Evolutionary conservation across 257 asterid species (phyloP), one percentile per base, ranked within the genome.

Genomic region (Verbena officinalis): DNA sequence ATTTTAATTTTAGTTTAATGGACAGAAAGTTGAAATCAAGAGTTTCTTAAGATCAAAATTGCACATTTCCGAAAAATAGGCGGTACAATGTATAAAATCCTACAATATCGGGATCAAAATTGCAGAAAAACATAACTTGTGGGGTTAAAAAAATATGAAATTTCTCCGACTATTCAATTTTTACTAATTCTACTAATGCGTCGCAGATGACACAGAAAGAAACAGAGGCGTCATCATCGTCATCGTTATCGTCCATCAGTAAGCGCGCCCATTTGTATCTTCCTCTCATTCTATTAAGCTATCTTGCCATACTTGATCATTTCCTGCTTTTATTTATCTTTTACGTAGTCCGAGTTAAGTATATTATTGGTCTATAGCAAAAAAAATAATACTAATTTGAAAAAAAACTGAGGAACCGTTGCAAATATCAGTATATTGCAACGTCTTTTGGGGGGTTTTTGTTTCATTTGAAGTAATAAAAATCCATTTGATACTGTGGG

Each of bases 221-320:
- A 55, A 40, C 56, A 55, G 49, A 48, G 60, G 48, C 46, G 36
- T 46, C 76, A 64, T 71, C 24, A 24, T 55, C 71, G 30, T 71
- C 33, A 31, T 52, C 75, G 44, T 70, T 61, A 23, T 62, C 64
- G 42, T 17, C 61, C 55, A 70, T 62, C 70, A 71, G 76, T 63
- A 55, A 71, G 71, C 59, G 9, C n/a, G 36, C 61, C 38, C 46
- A 52, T 24, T 30, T 46, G 40, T 31, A 48, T 40, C 56, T 62
- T 49, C 62, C 59, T 64, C 72, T 57, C 54, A 23, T 55, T 55
- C 19, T 2, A 34, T 46, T 30, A 27, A 23, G 44, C 40, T 62
- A 22, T 44, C 16, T 48, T 38, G 22, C n/a, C 45, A 23, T 36
- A 42, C 42, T 15, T 33, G 5, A 20, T 58, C 19, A 15, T 43